Evolutionary conservation across 306 rosid species (phyloP), one percentile per base, ranked within the genome.

Genomic region (Gastrolobium bilobum): DNA sequence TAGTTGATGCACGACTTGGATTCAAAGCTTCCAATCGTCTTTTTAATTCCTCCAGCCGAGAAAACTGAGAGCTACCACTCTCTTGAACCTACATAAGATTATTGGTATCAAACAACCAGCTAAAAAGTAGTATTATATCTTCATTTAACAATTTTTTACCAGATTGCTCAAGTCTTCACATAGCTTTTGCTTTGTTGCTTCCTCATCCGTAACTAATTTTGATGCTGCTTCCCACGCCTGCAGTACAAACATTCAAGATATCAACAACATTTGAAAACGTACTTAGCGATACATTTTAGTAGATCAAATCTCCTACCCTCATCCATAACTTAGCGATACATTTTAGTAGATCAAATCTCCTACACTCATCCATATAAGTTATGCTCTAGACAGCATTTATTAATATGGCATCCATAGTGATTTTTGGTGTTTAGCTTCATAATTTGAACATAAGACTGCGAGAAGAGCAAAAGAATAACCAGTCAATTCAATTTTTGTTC

Each of bases 21-120:
- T 92, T 95, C 90, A 95, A 42, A 54, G 97, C 99, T 81, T 94
- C 97, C 60, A 94, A 71, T 73, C 99, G 82, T 80, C 97, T 87
- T 87, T 92, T 92, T 81, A 94, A 82, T 89, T 92, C 99, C 84
- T 89, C 99, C 52, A 94, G 88, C 77, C 97, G 84, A 30, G 90
- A 26, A 58, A 92, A 85, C 81, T 94, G 99, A 26, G 88, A 58
- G 58, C n/a, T 85, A 83, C 92, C 86, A 89, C 99, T 89, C 84
- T 94, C 97, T 91, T 91, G 93, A 75, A 94, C 97, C 99, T 92
- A 69, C 52, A 11, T 37, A 75, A 65, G 52, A 87, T 52, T 66
- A 63, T 73, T 38, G 76, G 73, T 34, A 46, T 88, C 88, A 87
- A 83, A 76, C 54, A 75, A 72, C 54, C 31, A 74, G 56, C 76